A percentile compares a stretch with the other conserved stretches of the same genome.
Evolutionary conservation across 345 rosid genomes (phyloP).

Genomic region (Gynandropsis gynandra): DNA sequence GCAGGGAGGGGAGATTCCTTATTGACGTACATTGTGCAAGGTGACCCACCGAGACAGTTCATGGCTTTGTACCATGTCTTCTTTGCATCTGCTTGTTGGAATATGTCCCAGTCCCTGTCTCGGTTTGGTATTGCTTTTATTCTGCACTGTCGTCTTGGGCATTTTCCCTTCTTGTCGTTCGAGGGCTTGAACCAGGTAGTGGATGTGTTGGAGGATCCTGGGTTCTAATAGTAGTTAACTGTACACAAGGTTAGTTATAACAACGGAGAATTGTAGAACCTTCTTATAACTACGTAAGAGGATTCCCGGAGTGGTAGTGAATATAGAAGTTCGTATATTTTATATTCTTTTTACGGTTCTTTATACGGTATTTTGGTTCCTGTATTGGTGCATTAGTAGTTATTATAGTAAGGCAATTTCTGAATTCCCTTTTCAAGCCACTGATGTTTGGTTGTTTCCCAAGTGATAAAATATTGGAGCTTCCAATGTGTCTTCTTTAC

Average conservation of each 20-base stretch:
- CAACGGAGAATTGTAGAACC: neutral
- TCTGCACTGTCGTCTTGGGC: conserved; percentile 21
- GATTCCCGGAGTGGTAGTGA: neutral
- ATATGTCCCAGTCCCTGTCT: conserved; percentile 39
- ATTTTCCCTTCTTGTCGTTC: conserved; percentile 24
- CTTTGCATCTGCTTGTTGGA: conserved; percentile 25
- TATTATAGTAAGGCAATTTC: too few species aligned
- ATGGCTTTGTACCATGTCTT: conserved; percentile 20
- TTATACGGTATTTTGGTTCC: neutral
- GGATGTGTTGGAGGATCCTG: conserved; percentile 26
- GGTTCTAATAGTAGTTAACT: conserved; percentile 15
- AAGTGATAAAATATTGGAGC: too few species aligned
- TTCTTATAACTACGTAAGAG: neutral
- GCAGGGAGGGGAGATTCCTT: conserved; percentile 44
- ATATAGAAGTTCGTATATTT: neutral
- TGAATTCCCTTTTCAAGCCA: too few species aligned
- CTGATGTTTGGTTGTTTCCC: too few species aligned
- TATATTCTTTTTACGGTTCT: neutral
- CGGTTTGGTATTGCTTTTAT: conserved; percentile 26
- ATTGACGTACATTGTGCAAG: conserved; percentile 32
- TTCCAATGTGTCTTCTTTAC: too few species aligned
- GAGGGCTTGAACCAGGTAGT: conserved; percentile 34
- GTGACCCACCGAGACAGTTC: conserved; percentile 39
- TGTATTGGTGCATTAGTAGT: neutral
- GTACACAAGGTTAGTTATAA: neutral